Evolutionary conservation across 176 grass and related monocot species (phyloP).

Genomic region (Phoenix roebelenii): DNA sequence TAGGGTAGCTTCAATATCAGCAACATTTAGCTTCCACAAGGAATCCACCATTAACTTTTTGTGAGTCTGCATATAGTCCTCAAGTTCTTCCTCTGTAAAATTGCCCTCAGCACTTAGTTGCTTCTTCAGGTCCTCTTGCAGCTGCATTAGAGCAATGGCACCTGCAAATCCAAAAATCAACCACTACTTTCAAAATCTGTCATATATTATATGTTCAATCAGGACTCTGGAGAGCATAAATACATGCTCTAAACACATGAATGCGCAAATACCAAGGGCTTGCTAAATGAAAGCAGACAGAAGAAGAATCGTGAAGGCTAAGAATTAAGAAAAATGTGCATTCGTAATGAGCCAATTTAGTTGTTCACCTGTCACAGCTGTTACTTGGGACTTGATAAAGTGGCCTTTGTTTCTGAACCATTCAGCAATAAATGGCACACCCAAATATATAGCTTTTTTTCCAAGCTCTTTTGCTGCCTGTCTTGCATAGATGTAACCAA

Average conservation of each 20-base stretch:
- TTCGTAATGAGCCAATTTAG: too few relatives aligned
- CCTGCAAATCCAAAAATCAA: conserved; percentile 37
- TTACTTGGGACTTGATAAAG: conserved; percentile 98
- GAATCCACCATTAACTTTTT: conserved; percentile 95
- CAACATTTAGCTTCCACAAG: conserved; percentile 98
- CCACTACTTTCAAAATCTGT: background rate
- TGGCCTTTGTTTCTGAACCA: conserved; percentile 99
- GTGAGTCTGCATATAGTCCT: conserved; percentile 73
- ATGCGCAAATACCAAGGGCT: background rate
- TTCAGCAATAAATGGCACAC: conserved; percentile 89
- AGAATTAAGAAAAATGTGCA: too few relatives aligned
- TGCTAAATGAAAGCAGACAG: background rate
- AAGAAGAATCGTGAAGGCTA: background rate
- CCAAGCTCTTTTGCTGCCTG: conserved; percentile 96
- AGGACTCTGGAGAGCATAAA: too few relatives aligned
- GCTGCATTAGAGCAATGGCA: conserved; percentile 95
- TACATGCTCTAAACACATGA: too few relatives aligned
- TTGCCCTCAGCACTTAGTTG: conserved; percentile 66
- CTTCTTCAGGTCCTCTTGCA: conserved; percentile 83
- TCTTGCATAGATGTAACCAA: conserved; percentile 91
- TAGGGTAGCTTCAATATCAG: conserved; percentile 92
- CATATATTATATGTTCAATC: too few relatives aligned
- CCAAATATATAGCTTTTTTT: conserved; percentile 82
- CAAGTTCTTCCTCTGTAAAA: conserved; percentile 69
- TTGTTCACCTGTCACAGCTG: conserved; percentile 62